These are phyloP conservation scores for Posidonia oceanica DNA, from an alignment of 116 monocot genomes.

Conservation along the genomic window DNA sequence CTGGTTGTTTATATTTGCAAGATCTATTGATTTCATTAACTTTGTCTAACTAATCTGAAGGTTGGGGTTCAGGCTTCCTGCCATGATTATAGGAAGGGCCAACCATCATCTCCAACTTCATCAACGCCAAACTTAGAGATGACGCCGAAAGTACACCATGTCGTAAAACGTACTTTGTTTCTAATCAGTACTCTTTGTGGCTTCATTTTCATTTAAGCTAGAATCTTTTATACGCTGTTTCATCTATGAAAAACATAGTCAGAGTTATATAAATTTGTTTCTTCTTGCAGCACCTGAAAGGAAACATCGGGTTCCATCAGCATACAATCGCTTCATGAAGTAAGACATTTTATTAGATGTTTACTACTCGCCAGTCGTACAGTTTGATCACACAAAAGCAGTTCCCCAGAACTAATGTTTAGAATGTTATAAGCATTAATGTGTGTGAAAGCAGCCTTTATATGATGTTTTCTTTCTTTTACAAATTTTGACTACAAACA, in stretches of 20 bases:
- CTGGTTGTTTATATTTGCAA: not conserved
- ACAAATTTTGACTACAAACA: too few species aligned
- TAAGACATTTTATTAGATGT: conserved; percentile 13
- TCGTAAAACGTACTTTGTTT: conserved; percentile 57
- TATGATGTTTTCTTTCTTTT: too few species aligned
- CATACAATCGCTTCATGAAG: conserved; percentile 99
- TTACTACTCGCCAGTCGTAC: too few species aligned
- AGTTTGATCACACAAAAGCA: not conserved
- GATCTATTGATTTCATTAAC: too few species aligned
- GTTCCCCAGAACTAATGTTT: too few species aligned
- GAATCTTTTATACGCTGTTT: not conserved
- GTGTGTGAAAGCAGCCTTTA: too few species aligned
- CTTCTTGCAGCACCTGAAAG: conserved; percentile 71
- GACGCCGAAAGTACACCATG: conserved; percentile 42
- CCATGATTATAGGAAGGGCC: conserved; percentile 34
- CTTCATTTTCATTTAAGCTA: not conserved
- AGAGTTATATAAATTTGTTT: not conserved
- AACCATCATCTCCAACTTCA: conserved; percentile 25
- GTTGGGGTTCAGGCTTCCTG: conserved; percentile 28
- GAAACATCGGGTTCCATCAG: conserved; percentile 93
- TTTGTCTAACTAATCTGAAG: not conserved
- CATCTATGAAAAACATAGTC: not conserved
- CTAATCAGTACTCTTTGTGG: not conserved
- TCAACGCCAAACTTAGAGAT: conserved; percentile 22
- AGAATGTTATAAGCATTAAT: too few species aligned